Evolutionary conservation across 2,329 filamentous ascomycete species (phyloP).

Genomic region (Acrodontium crateriforme): DNA sequence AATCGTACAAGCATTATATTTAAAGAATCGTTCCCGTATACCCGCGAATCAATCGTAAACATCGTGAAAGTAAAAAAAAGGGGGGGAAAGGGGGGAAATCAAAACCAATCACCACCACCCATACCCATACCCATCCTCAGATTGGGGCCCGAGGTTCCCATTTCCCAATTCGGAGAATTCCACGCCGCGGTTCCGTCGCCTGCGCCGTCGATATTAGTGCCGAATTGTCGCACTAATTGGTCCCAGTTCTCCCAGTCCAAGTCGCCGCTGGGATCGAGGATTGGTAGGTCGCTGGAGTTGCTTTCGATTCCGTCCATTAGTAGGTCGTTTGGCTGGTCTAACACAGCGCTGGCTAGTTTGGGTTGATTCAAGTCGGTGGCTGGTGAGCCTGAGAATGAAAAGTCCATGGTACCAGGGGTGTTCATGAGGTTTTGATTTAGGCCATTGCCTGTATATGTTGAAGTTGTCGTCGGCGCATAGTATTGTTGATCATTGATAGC

Average conservation of each 20-base stretch:
- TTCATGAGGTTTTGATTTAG: neutral
- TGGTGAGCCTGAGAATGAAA: neutral
- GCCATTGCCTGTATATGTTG: neutral
- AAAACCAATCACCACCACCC: conserved; percentile 18
- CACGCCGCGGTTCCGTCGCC: neutral
- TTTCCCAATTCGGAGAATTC: neutral
- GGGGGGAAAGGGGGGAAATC: too few species aligned
- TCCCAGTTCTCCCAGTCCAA: conserved; percentile 37
- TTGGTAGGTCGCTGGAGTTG: conserved; percentile 9
- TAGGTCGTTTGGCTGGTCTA: neutral
- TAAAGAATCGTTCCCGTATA: too few species aligned
- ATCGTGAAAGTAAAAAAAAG: conserved; percentile 1
- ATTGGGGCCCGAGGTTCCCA: conserved; percentile 8
- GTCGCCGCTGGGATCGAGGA: conserved; percentile 25
- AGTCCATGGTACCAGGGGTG: neutral
- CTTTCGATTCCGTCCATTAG: conserved; percentile 14
- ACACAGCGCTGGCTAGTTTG: neutral
- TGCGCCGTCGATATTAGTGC: conserved; percentile 25
- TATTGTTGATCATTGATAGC: too few species aligned
- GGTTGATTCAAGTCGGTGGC: too few species aligned
- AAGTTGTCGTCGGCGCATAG: too few species aligned
- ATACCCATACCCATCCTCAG: conserved; percentile 16
- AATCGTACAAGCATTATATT: too few species aligned
- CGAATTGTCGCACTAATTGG: conserved; percentile 33
- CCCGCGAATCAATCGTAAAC: neutral